Percentiles rank a stretch among this genome's conserved stretches.
Evolutionary conservation across 805 yeast species (phyloP).

Genomic region (Kluyveromyces nonfermentans): DNA sequence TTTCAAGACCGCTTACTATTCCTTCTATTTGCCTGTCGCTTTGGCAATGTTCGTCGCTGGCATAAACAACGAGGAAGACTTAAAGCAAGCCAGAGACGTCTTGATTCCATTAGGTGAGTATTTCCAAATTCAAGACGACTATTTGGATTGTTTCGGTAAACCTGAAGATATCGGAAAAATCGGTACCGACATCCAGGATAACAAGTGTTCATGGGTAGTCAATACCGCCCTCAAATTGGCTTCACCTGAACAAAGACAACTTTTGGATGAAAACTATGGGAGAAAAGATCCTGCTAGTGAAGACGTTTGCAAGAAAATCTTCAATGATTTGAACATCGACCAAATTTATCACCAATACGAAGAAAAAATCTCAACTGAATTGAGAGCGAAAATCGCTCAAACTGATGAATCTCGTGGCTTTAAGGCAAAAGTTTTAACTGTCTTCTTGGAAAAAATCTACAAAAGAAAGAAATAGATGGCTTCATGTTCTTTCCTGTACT

Average conservation of each 20-base stretch:
- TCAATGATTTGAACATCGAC: conserved; percentile 63
- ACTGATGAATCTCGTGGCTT: conserved; percentile 92
- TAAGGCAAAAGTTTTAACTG: conserved; percentile 74
- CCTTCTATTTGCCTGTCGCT: conserved; percentile 95
- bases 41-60: conserved; percentile 94
- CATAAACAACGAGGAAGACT: conserved; percentile 54
- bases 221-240: conserved; percentile 82
- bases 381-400: conserved; percentile 53
- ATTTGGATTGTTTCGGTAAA: conserved; percentile 91
- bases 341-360: conserved; percentile 71
- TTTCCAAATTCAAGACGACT: conserved; percentile 98
- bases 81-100: conserved; percentile 80
- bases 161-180: conserved; percentile 97
- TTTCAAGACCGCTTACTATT: conserved; percentile 95
- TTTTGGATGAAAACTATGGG: conserved; percentile 87
- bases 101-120: conserved; percentile 94
- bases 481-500: neutral
- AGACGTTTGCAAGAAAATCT: conserved; percentile 60
- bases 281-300: conserved; percentile 64
- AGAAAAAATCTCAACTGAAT: conserved; percentile 58
- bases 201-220: conserved; percentile 96
- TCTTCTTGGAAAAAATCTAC: conserved; percentile 84
- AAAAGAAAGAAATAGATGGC: conserved; percentile 69
- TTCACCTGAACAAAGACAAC: conserved; percentile 67
- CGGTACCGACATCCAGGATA: conserved; percentile 97